Percentiles rank a stretch among this genome's conserved stretches.
These are phyloP conservation scores for Microcera coccophila DNA, from an alignment of 2,329 filamentous ascomycete genomes.

Conservation along the genomic window DNA sequence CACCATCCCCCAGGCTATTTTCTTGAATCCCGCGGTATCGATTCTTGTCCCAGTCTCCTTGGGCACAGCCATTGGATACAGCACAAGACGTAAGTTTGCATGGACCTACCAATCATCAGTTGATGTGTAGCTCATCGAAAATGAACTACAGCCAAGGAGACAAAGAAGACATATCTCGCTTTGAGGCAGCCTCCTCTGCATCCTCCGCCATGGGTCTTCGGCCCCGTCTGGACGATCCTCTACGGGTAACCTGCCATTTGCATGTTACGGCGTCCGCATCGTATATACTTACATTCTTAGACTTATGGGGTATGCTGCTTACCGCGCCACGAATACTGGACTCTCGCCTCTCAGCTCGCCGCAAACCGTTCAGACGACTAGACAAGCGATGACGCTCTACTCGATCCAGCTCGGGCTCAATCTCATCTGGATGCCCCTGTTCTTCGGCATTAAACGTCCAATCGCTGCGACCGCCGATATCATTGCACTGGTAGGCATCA, in stretches of 20 bases:
- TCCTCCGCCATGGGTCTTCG: conserved; percentile 60
- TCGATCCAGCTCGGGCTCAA: conserved; percentile 82
- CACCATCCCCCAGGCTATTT: conserved; percentile 67
- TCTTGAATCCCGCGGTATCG: conserved; percentile 67
- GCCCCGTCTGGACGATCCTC: conserved; percentile 62
- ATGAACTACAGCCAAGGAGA: conserved; percentile 50
- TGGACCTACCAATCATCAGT: neutral
- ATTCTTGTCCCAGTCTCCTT: conserved; percentile 71
- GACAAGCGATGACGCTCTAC: conserved; percentile 74
- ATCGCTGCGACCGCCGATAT: conserved; percentile 73
- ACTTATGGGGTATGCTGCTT: conserved; percentile 83
- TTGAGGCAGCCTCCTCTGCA: conserved; percentile 65
- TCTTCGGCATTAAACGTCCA: conserved; percentile 75
- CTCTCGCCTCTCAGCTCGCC: conserved; percentile 54
- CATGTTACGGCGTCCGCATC: conserved; percentile 6
- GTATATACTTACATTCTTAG: conserved; percentile 21
- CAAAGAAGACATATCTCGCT: conserved; percentile 58
- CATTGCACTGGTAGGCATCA: conserved; percentile 65
- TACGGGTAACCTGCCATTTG: conserved; percentile 45
- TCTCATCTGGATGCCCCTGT: conserved; percentile 86
- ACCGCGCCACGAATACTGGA: conserved; percentile 67
- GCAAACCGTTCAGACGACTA: conserved; percentile 54
- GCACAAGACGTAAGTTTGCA: conserved; percentile 55
- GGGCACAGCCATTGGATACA: conserved; percentile 70
- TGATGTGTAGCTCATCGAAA: neutral